Percentiles rank a stretch among this genome's conserved stretches.
These are phyloP conservation scores for Suaeda aralocaspica DNA, from an alignment of 148 eudicot species.

Conservation along the genomic window DNA sequence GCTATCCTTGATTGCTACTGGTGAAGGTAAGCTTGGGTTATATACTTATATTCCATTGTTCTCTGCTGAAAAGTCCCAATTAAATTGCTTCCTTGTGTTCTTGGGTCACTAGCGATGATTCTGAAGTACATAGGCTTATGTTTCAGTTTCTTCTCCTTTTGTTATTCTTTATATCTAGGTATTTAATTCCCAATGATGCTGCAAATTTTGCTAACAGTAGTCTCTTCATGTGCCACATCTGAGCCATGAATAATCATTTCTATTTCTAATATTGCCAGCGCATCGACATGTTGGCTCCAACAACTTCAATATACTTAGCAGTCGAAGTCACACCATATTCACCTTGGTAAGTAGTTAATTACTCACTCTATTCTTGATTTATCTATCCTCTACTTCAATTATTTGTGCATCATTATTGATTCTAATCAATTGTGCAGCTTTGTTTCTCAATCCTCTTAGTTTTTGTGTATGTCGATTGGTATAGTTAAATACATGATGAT, in stretches of 20 bases:
- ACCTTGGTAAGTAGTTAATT: slow-evolving; percentile 48
- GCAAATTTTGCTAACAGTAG: not conserved
- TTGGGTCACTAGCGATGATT: not conserved
- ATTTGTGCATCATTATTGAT: not conserved
- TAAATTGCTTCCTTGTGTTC: not conserved
- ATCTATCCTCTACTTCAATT: not conserved
- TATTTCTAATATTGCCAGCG: slow-evolving; percentile 31
- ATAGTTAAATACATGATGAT: not conserved
- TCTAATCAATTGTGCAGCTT: not conserved
- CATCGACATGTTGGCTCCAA: slow-evolving; percentile 85
- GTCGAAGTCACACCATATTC: slow-evolving; percentile 85
- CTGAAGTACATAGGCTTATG: not conserved
- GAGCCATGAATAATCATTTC: not conserved
- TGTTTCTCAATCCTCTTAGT: not conserved
- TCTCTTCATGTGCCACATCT: not conserved
- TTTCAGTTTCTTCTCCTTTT: not conserved
- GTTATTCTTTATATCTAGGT: not conserved
- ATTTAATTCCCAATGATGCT: not conserved
- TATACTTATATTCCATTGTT: not conserved
- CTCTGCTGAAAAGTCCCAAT: not conserved
- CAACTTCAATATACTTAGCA: slow-evolving; percentile 73
- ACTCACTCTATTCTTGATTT: not conserved
- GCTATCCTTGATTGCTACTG: slow-evolving; percentile 71
- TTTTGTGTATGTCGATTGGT: no score
- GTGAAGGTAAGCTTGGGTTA: no score